phyloP scores from a whole-genome alignment of 371 early-diverging fungal species.

The Zopfochytrium polystomum region DNA sequence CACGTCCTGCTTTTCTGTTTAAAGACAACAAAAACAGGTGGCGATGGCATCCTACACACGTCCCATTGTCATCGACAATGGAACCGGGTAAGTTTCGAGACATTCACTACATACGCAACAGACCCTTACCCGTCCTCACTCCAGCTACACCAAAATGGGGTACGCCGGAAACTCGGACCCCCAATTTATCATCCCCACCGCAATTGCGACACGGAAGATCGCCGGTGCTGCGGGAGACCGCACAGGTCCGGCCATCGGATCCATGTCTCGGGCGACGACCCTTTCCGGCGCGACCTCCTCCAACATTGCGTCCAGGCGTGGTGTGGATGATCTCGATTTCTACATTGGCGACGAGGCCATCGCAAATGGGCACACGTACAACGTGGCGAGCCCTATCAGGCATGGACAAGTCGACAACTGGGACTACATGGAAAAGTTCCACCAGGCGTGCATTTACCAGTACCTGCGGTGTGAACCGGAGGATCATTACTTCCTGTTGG shows the following conservation, averaged over 20 bases:
- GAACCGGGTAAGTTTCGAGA: slow-evolving; percentile 38
- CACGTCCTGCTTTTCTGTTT: too few species aligned
- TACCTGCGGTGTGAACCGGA: slow-evolving; percentile 97
- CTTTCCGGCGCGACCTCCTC: slow-evolving; percentile 41
- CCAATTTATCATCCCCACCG: slow-evolving; percentile 92
- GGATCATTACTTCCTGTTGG: slow-evolving; percentile 93
- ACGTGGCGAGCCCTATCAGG: slow-evolving; percentile 53
- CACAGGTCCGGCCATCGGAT: slow-evolving; percentile 56
- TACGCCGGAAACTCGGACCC: slow-evolving; percentile 96
- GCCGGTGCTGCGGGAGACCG: slow-evolving; percentile 46
- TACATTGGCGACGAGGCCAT: slow-evolving; percentile 96
- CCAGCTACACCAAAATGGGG: slow-evolving; percentile 98
- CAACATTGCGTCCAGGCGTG: slow-evolving; percentile 90
- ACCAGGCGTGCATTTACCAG: slow-evolving; percentile 96
- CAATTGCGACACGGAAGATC: slow-evolving; percentile 75
- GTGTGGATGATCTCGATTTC: slow-evolving; percentile 95
- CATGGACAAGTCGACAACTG: slow-evolving; percentile 59
- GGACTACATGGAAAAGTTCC: slow-evolving; percentile 72
- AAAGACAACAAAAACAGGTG: too few species aligned
- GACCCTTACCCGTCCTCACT: too few species aligned
- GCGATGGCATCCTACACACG: slow-evolving; percentile 20
- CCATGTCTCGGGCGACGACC: slow-evolving; percentile 6
- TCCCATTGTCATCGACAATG: slow-evolving; percentile 49
- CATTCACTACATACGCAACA: slow-evolving; percentile 1
- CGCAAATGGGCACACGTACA: slow-evolving; percentile 56